Conservation (phyloP, 805 yeast genomes). For the Metschnikowia picachoensis region DNA sequence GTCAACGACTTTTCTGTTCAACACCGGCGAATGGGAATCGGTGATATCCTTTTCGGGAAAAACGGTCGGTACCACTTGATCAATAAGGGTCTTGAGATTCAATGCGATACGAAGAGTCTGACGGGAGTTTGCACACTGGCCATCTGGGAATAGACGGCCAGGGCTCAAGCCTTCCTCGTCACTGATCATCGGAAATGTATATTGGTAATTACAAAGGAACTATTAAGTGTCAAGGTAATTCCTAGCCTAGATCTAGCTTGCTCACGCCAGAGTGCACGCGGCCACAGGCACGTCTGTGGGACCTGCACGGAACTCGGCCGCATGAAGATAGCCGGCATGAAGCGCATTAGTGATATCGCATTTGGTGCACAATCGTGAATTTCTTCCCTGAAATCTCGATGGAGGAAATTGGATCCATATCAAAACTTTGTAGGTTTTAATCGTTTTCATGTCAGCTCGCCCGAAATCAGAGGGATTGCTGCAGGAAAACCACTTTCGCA, state of each 20-base stretch:
- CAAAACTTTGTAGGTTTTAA: too few species aligned
- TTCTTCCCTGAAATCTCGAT: too few species aligned
- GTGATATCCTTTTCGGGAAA: slow-evolving; percentile 48
- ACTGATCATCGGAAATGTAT: neutral
- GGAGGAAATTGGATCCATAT: too few species aligned
- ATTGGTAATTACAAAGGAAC: too few species aligned
- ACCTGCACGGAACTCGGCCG: neutral
- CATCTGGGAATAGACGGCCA: slow-evolving; percentile 6
- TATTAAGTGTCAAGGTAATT: too few species aligned
- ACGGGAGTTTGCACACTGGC: slow-evolving; percentile 54
- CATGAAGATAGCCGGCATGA: neutral
- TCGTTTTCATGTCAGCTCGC: too few species aligned
- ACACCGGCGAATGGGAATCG: slow-evolving; percentile 53
- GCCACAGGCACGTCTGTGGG: neutral
- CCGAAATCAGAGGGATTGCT: too few species aligned
- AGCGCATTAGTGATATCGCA: too few species aligned
- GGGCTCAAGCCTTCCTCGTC: slow-evolving; percentile 1
- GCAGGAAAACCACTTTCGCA: too few species aligned
- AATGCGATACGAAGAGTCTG: slow-evolving; percentile 68
- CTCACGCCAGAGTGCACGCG: neutral
- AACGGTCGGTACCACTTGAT: slow-evolving; percentile 65
- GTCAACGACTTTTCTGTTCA: slow-evolving; percentile 54
- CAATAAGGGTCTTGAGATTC: slow-evolving; percentile 70
- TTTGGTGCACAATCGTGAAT: too few species aligned
- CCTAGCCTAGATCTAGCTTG: neutral